Base-by-base conservation (phyloP, 805 yeast species). In the Jamesozyma jinghongensis region DNA sequence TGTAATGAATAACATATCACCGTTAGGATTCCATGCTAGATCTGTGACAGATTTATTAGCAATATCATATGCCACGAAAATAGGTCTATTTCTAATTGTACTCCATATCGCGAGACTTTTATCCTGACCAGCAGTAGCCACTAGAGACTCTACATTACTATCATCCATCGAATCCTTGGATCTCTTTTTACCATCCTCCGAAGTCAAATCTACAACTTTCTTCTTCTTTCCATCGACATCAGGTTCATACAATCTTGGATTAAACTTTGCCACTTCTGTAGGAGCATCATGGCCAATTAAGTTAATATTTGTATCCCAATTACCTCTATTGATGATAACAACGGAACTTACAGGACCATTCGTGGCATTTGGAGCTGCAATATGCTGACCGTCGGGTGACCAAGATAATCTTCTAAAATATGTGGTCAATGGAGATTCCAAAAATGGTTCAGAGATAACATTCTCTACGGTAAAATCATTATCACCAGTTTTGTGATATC, bases 101-200 rank as follows among this genome's bases (percentile, higher is more conserved):
- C 79, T 79, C 98, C 98, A 90, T 5, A 90, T 68, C 0, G 87
- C 94, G 30, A 92, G 62, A 1, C 87, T 74, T 53, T 85, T 79
- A 61, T 90, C 98, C 62, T 90, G 97, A 10, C 97, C 97, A 12
- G 90, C 96, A 22, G 96, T 83, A 2, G 97, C 96, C n/a, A 90
- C 68, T 0, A 90, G 74, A 0, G 95, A 81, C 6, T 82, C 70
- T 39, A 71, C 65, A 11, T 41, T 33, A 25, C 13, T 28, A 25
- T 36, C 44, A 17, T 32, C 38, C 13, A 36, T 5, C 29, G 26
- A 18, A 19, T 34, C 30, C 16, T 28, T 41, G 16, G 36, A 34
- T 17, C 38, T 36, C 17, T 51, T 50, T 17, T 49, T 45, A 22
- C 47, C 53, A 30, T 28, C 20, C 8, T 16, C 29, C 54, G 57